These are phyloP conservation scores for Neoarthrinium moseri DNA, from an alignment of 2,329 filamentous ascomycete genomes.

Conservation along the genomic window DNA sequence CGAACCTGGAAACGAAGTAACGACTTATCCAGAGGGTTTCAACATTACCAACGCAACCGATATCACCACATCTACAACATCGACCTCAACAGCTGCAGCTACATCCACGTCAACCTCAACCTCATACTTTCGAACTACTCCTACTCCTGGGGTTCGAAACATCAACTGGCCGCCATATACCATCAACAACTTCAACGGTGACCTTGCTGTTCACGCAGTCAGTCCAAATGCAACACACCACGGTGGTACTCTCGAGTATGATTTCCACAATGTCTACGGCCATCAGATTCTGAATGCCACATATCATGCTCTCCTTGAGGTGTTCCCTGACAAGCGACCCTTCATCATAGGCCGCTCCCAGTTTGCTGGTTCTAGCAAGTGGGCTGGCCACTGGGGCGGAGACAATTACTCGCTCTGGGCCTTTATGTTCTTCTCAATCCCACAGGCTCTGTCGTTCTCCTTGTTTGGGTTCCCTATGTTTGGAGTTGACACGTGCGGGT, in stretches of 20 bases:
- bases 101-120: slow-evolving; percentile 33
- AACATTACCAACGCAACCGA: slow-evolving; percentile 68
- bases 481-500: slow-evolving; percentile 69
- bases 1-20: slow-evolving; percentile 58
- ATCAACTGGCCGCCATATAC: slow-evolving; percentile 74
- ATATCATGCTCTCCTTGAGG: slow-evolving; percentile 64
- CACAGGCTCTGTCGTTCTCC: slow-evolving; percentile 73
- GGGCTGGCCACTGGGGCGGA: slow-evolving; percentile 77
- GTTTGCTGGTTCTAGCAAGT: slow-evolving; percentile 73
- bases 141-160: slow-evolving; percentile 63
- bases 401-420: slow-evolving; percentile 71
- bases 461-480: slow-evolving; percentile 79
- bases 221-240: slow-evolving; percentile 59
- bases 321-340: slow-evolving; percentile 69
- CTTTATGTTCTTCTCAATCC: slow-evolving; percentile 75
- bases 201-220: slow-evolving; percentile 40
- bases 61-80: slow-evolving; percentile 55
- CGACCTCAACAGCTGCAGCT: slow-evolving; percentile 30
- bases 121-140: slow-evolving; percentile 55
- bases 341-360: slow-evolving; percentile 84
- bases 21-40: slow-evolving; percentile 68
- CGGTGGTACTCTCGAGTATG: slow-evolving; percentile 74
- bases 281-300: slow-evolving; percentile 76
- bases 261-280: slow-evolving; percentile 79
- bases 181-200: slow-evolving; percentile 71